Conservation (phyloP, 768 basidiomycete genomes). For the Trametes gibbosa region DNA sequence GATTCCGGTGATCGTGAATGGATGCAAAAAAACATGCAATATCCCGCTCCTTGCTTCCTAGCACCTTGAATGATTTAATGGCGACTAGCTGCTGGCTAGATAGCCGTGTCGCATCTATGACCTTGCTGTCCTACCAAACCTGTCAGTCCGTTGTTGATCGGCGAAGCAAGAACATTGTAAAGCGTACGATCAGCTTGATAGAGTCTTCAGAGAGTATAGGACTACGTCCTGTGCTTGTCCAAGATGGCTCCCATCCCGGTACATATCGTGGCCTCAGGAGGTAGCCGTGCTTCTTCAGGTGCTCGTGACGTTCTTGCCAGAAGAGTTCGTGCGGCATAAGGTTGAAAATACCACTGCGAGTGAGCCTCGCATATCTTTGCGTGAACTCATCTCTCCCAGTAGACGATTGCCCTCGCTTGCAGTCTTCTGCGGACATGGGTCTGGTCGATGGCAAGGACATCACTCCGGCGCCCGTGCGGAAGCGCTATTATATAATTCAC, state of each 20-base stretch:
- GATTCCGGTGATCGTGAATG: conserved; percentile 17
- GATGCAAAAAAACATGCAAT: conserved; percentile 12
- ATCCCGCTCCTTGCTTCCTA: conserved; percentile 9
- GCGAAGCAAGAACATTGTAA: background rate
- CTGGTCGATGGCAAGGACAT: too few species aligned
- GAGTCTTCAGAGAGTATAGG: conserved; percentile 1
- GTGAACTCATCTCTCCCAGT: too few species aligned
- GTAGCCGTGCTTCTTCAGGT: conserved; percentile 18
- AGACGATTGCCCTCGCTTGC: too few species aligned
- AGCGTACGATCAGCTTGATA: too few species aligned
- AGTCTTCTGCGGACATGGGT: too few species aligned
- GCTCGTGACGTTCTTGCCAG: conserved; percentile 18
- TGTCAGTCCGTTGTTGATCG: too few species aligned
- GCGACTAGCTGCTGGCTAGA: conserved; percentile 2
- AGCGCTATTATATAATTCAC: too few species aligned
- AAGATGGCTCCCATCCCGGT: conserved; percentile 16
- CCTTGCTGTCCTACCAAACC: background rate
- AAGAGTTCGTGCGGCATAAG: background rate
- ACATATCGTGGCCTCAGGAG: conserved; percentile 21
- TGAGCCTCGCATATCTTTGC: background rate
- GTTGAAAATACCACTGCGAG: conserved; percentile 6
- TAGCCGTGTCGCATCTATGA: conserved; percentile 20
- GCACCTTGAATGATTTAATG: too few species aligned
- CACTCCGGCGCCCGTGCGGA: too few species aligned
- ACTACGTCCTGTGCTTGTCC: conserved; percentile 7